Conservation (phyloP, 768 basidiomycete genomes). For the Daedaleopsis nitida region DNA sequence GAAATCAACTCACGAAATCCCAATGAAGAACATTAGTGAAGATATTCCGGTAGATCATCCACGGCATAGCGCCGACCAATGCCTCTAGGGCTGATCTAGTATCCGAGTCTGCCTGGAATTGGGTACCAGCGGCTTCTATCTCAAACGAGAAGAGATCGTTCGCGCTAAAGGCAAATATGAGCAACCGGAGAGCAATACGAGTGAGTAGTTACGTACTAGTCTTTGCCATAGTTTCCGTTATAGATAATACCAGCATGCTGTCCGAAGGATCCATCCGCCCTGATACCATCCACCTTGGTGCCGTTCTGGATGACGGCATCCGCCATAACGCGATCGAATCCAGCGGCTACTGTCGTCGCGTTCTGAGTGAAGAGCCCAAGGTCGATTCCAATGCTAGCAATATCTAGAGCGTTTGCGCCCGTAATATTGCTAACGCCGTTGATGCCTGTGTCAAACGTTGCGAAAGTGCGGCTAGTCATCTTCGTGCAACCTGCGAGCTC, state of each 20-base stretch:
- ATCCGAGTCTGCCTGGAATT: constrained; percentile 41
- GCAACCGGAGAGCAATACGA: background rate
- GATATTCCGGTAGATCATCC: constrained; percentile 67
- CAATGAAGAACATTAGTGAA: constrained; percentile 59
- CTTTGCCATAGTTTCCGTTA: constrained; percentile 66
- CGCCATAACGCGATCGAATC: constrained; percentile 50
- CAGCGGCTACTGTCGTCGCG: constrained; percentile 47
- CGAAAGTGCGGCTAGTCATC: constrained; percentile 55
- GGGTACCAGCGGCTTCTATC: constrained; percentile 57
- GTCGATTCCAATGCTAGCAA: constrained; percentile 63
- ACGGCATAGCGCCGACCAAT: constrained; percentile 54
- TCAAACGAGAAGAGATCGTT: constrained; percentile 63
- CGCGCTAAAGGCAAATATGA: constrained; percentile 35
- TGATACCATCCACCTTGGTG: constrained; percentile 58
- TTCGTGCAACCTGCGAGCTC: constrained; percentile 49
- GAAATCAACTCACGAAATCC: constrained; percentile 56
- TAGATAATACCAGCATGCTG: constrained; percentile 67
- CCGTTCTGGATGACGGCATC: constrained; percentile 51
- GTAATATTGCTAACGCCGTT: constrained; percentile 45
- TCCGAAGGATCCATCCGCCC: constrained; percentile 38
- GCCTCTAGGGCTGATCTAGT: constrained; percentile 49
- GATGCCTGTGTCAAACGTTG: constrained; percentile 44
- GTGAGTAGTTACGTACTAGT: constrained; percentile 33
- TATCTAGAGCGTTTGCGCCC: constrained; percentile 64
- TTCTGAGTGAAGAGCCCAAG: constrained; percentile 43